Evolutionary conservation across 257 asterid species (phyloP).

Genomic region (Catharanthus roseus): DNA sequence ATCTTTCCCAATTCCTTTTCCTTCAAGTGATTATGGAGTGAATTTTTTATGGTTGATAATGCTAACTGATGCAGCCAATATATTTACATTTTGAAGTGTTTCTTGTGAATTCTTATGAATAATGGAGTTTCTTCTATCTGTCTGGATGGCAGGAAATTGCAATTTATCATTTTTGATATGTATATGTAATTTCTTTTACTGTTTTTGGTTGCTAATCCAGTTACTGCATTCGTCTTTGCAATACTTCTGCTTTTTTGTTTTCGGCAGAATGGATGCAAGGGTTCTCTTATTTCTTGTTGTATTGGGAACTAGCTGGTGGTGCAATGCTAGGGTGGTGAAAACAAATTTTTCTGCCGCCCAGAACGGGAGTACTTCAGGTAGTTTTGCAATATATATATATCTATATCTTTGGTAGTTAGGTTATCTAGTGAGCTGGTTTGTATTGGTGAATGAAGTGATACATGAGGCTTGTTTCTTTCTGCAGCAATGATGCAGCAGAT

Average conservation of each 20-base stretch:
- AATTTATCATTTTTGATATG: not conserved
- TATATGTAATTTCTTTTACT: no score
- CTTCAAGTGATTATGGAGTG: not conserved
- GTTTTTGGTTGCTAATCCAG: not conserved
- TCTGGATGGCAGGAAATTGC: not conserved
- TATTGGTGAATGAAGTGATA: not conserved
- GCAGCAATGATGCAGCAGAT: slow-evolving; percentile 37
- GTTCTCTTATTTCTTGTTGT: slow-evolving; percentile 42
- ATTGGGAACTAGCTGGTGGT: slow-evolving; percentile 44
- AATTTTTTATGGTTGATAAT: not conserved
- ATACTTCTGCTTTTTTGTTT: not conserved
- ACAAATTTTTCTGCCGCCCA: slow-evolving; percentile 17
- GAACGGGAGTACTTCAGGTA: slow-evolving; percentile 33
- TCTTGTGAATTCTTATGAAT: not conserved
- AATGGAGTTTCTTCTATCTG: not conserved
- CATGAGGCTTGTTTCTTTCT: slow-evolving; percentile 17
- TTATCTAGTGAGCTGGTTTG: not conserved
- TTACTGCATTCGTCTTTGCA: not conserved
- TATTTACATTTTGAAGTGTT: not conserved
- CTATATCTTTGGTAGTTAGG: no score
- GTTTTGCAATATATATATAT: slow-evolving; percentile 5
- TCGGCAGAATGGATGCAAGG: slow-evolving; percentile 65
- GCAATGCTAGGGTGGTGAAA: slow-evolving; percentile 52
- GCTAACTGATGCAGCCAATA: not conserved
- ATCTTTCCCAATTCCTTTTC: not conserved